phyloP scores from a whole-genome alignment of 257 asterid species.

The Gentiana dahurica region DNA sequence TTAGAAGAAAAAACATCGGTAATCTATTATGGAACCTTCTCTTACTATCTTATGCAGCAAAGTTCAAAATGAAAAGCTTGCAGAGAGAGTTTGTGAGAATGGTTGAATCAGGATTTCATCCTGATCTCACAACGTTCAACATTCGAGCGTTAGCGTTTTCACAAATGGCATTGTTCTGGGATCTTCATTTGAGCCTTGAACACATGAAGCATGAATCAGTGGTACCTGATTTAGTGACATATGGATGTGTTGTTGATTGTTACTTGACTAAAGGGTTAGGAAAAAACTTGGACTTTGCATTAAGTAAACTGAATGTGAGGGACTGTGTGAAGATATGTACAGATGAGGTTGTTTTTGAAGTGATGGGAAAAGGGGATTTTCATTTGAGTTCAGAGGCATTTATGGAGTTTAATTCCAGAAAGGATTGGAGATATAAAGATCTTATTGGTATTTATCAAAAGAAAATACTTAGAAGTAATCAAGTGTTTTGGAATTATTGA shows the following conservation, averaged over 20 bases:
- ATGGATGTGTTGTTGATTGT: constrained; percentile 75
- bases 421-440: constrained; percentile 50
- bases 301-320: constrained; percentile 29
- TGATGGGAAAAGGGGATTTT: constrained; percentile 86
- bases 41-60: constrained; percentile 79
- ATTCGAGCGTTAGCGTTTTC: constrained; percentile 78
- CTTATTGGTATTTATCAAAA: constrained; percentile 49
- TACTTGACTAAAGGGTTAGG: constrained; percentile 73
- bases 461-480: constrained; percentile 57
- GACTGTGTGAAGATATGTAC: constrained; percentile 38
- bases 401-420: constrained; percentile 35
- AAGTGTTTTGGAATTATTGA: constrained; percentile 88
- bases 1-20: constrained; percentile 78
- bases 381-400: constrained; percentile 57
- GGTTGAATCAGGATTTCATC: constrained; percentile 76
- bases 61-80: constrained; percentile 87
- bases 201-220: constrained; percentile 76
- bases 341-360: constrained; percentile 64
- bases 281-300: constrained; percentile 59
- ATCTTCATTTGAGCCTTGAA: constrained; percentile 79
- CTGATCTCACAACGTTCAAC: constrained; percentile 75
- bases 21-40: constrained; percentile 89
- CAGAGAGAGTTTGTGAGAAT: constrained; percentile 83
- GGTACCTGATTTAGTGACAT: constrained; percentile 81
- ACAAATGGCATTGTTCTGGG: constrained; percentile 83